Base-by-base conservation (phyloP, 345 rosid species). In the Toxicodendron radicans region DNA sequence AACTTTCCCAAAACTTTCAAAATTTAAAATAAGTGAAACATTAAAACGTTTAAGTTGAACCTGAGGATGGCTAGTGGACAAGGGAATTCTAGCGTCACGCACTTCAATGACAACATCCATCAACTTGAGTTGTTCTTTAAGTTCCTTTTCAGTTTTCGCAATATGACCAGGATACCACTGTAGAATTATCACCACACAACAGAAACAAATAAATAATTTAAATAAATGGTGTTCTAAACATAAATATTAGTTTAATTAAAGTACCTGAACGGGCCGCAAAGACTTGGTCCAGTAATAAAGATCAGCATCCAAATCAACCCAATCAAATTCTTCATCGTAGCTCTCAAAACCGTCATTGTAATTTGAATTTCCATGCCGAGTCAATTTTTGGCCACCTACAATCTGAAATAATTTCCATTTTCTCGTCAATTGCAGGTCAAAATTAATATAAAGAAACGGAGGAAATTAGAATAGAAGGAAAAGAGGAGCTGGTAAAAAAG, bases 121-220 rank as follows among this genome's bases (percentile, higher is more conserved):
- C 73, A 92, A 79, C 85, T 92, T 92, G 78, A 95, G 89, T 74
- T 95, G 99, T 59, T 91, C 95, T 76, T 92, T 92, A 49, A 95
- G 90, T 76, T 95, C 97, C 77, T 85, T 95, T 70, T 92, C 97
- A 21, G 97, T 85, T 82, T 92, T 95, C n/a, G 94, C 95, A 75
- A 92, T 95, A 72, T 95, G 97, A 73, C 97, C 99, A 54, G 99
- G 99, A 84, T 95, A 95, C 97, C 99, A 95, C 99, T 91, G 79
- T 70, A 23, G 9, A 76, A 51, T 51, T 71, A 23, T 73, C 66
- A 82, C 1, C 18, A 64, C 21, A 59, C 35, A 58, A 52, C 54
- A 49, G 17, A 51, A 51, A 13, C 20, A 3, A 48, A 48, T 12
- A 48, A 23, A 5, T 5, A 7, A 38, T 13, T 23, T 63, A 68